phyloP scores from a whole-genome alignment of 371 early-diverging fungal genomes.

The Antonospora locustae region DNA sequence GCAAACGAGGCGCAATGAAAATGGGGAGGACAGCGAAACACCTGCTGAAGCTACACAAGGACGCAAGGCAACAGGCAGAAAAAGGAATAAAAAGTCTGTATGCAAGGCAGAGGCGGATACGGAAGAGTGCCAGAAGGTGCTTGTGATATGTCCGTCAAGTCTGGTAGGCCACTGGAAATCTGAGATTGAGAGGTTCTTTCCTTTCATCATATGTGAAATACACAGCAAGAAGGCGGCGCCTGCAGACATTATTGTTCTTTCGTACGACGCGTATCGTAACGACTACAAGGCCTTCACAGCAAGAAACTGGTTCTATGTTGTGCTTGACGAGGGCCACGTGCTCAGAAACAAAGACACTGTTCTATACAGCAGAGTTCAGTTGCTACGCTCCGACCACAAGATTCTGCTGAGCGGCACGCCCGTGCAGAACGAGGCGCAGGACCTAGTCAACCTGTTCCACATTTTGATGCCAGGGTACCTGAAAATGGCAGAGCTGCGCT shows the following conservation, averaged over 20 bases:
- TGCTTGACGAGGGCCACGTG: constrained; percentile 96
- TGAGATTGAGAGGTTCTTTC: constrained; percentile 60
- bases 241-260: neutral
- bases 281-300: constrained; percentile 65
- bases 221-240: too few relatives aligned
- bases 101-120: neutral
- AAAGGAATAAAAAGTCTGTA: constrained; percentile 23
- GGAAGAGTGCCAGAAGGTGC: constrained; percentile 57
- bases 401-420: constrained; percentile 91
- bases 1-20: neutral
- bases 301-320: constrained; percentile 76
- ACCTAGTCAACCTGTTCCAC: constrained; percentile 53
- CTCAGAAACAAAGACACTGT: constrained; percentile 87
- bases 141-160: constrained; percentile 89
- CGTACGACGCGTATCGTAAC: neutral
- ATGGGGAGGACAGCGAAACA: neutral
- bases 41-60: neutral
- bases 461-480: constrained; percentile 54
- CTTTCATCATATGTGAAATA: constrained; percentile 3
- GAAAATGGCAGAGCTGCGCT: constrained; percentile 60
- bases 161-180: constrained; percentile 89
- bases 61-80: neutral
- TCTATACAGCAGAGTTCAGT: constrained; percentile 63
- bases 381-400: constrained; percentile 65
- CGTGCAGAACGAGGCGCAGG: constrained; percentile 75